A percentile compares a stretch with the other conserved stretches of the same genome.
These are phyloP conservation scores for Nitzschia putrida DNA, from an alignment of 108 stramenopile genomes.

Conservation along the genomic window DNA sequence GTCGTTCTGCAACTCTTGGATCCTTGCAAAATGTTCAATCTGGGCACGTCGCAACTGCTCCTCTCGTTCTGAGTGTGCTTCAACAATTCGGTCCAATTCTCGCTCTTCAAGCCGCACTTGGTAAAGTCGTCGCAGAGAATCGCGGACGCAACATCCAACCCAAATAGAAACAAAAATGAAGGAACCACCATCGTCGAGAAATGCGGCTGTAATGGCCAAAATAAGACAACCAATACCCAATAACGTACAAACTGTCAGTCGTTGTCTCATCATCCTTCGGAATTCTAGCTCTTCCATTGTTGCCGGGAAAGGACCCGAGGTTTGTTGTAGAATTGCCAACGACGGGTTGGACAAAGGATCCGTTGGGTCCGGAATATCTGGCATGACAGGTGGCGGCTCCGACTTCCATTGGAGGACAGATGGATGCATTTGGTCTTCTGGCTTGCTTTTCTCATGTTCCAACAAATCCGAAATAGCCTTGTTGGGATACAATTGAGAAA, in stretches of 20 bases:
- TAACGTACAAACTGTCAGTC: background rate
- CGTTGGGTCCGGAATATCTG: constrained; percentile 2
- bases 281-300: constrained; percentile 13
- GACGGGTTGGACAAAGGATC: no score
- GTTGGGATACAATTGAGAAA: constrained; percentile 22
- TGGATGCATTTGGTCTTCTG: constrained; percentile 12
- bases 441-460: background rate
- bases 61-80: constrained; percentile 4
- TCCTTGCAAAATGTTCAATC: background rate
- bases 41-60: background rate
- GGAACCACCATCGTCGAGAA: constrained; percentile 3
- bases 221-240: constrained; percentile 15
- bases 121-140: constrained; percentile 10
- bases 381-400: constrained; percentile 14
- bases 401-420: constrained; percentile 17
- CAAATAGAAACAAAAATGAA: constrained; percentile 19
- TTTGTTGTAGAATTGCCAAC: no score
- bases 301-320: background rate
- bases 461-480: constrained; percentile 26
- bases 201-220: constrained; percentile 1
- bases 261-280: background rate
- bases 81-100: background rate
- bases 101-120: constrained; percentile 4
- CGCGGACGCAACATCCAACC: constrained; percentile 22
- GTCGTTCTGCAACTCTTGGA: background rate